Base-by-base conservation (phyloP, 371 early-diverging fungal genomes). In the Nosema granulosis region DNA sequence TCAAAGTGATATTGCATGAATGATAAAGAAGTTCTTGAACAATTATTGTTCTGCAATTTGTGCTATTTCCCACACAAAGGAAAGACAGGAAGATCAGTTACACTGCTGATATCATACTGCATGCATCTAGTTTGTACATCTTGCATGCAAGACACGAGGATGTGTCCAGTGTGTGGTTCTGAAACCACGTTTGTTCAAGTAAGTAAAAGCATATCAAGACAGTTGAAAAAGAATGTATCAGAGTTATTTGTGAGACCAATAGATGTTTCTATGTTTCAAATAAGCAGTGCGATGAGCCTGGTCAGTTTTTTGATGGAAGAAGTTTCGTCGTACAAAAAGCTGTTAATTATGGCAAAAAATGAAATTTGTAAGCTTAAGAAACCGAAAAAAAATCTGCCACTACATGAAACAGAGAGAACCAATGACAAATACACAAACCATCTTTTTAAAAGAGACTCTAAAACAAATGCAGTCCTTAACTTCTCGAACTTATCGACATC, bases 1-100 rank as follows among this genome's bases (percentile, higher is more conserved):
- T n/a, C n/a, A n/a, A n/a, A n/a, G n/a, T n/a, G n/a, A n/a, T 59
- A 3, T 26, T 59, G 59, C 59, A 59, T 59, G 59, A 59, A 59
- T 59, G 22, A 59, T 31, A 34, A 59, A 59, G 59, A 59, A 59
- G 4, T 59, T 31, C 32, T 59, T 31, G 4, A 59, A 26, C 32
- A 28, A 13, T 26, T 59, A 3, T 31, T 59, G 11, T 59, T 26
- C 32, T 59, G 59, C 32, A 28, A 59, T 29, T 29, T 59, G 18
- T 59, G 59, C 32, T 59, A 59, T 31, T 59, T 31, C 20, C 59
- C 59, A 9, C 13, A 59, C 49, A 6, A 43, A 43, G 18, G 18
- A 43, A 43, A 11, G 49, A 18, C 18, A 43, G 11, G 18, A 43
- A 43, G 18, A 43, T 11, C 6, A 43, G 6, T 6, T 43, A 18